A percentile compares a stretch with the other conserved stretches of the same genome.
Evolutionary conservation across 164 flowering plant species (phyloP).

Genomic region (Platanus orientalis): DNA sequence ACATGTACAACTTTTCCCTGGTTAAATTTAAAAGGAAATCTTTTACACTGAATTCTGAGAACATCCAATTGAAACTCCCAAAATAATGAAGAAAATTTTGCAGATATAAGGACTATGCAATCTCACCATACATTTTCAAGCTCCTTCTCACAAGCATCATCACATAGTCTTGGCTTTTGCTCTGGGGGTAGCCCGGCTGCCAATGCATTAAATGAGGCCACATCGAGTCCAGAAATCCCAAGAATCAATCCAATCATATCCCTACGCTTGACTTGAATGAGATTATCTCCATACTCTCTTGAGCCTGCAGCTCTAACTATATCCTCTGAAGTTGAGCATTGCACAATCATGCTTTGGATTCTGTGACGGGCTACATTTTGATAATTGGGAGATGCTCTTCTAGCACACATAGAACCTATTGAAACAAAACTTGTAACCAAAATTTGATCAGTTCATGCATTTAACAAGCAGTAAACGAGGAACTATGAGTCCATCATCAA

Average conservation of each 20-base stretch:
- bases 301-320: slow-evolving; percentile 11
- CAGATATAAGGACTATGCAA: slow-evolving; percentile 26
- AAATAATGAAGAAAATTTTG: neutral
- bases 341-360: slow-evolving; percentile 12
- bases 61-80: neutral
- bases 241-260: slow-evolving; percentile 38
- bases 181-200: slow-evolving; percentile 93
- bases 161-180: slow-evolving; percentile 77
- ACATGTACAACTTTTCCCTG: neutral
- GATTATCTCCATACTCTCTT: slow-evolving; percentile 11
- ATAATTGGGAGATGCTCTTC: slow-evolving; percentile 10
- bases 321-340: slow-evolving; percentile 22
- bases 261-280: slow-evolving; percentile 40
- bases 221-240: slow-evolving; percentile 39
- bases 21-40: neutral
- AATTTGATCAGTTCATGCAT: neutral
- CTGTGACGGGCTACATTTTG: slow-evolving; percentile 16
- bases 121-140: slow-evolving; percentile 99
- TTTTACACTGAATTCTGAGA: neutral
- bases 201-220: slow-evolving; percentile 29
- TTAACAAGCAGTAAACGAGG: neutral
- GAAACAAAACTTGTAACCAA: neutral
- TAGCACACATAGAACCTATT: slow-evolving; percentile 19
- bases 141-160: slow-evolving; percentile 73
- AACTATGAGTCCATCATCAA: neutral